phyloP scores from a whole-genome alignment of 176 grass and related monocot species.

The Echinochloa phyllopogon region DNA sequence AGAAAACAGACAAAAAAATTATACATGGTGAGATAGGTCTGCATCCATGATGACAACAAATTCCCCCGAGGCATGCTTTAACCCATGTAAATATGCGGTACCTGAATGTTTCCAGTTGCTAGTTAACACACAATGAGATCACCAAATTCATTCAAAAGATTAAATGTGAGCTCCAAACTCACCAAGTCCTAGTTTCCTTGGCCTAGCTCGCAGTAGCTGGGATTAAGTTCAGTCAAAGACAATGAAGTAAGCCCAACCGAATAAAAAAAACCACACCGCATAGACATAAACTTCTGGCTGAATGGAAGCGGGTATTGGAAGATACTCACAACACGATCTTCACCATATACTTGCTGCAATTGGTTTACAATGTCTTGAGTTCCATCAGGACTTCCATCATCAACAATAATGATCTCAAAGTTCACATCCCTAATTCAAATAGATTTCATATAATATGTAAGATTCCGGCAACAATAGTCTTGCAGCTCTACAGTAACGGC shows the following conservation, averaged over 20 bases:
- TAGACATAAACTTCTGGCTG: not conserved
- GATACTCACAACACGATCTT: slow-evolving; percentile 57
- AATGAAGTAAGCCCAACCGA: slow-evolving; percentile 30
- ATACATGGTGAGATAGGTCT: slow-evolving; percentile 93
- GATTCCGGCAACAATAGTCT: not conserved
- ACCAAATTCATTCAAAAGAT: slow-evolving; percentile 11
- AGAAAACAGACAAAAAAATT: slow-evolving; percentile 31
- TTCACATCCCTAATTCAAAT: slow-evolving; percentile 58
- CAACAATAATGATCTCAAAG: slow-evolving; percentile 95
- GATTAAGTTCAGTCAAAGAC: slow-evolving; percentile 32
- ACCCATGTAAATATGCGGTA: slow-evolving; percentile 89
- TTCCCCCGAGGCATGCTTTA: slow-evolving; percentile 89
- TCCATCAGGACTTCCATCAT: slow-evolving; percentile 96
- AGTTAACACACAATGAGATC: slow-evolving; percentile 15
- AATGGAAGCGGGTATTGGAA: not conserved
- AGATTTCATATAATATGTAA: not conserved
- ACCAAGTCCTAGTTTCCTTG: slow-evolving; percentile 94
- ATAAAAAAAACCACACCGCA: not conserved
- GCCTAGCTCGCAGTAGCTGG: slow-evolving; percentile 82
- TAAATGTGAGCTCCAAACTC: slow-evolving; percentile 30
- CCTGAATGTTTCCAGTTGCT: slow-evolving; percentile 52
- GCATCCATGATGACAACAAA: slow-evolving; percentile 96
- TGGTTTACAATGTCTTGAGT: slow-evolving; percentile 95
- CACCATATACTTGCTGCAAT: slow-evolving; percentile 85
- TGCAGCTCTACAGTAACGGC: not conserved